Conservation (phyloP, 331 rosid genomes). For the Prunus yedoensis region DNA sequence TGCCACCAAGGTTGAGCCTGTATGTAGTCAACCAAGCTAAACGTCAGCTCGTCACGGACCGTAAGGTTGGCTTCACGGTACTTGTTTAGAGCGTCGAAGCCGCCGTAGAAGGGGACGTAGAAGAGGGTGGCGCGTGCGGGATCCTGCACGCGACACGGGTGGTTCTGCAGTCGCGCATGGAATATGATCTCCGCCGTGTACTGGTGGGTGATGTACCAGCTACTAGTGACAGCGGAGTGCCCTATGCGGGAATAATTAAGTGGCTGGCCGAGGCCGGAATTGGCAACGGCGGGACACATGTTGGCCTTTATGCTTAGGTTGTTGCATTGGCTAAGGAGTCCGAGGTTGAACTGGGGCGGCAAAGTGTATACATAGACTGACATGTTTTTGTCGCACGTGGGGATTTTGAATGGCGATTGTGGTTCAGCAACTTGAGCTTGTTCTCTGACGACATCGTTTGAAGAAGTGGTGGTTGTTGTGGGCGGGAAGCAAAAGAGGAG, state of each 20-base stretch:
- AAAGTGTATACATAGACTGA: slow-evolving; percentile 59
- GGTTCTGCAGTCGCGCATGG: slow-evolving; percentile 77
- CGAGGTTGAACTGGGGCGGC: slow-evolving; percentile 65
- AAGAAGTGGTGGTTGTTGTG: not conserved
- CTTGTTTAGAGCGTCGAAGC: slow-evolving; percentile 69
- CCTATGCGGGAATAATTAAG: slow-evolving; percentile 14
- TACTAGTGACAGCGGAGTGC: not conserved
- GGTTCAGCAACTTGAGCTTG: not conserved
- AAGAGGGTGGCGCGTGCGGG: slow-evolving; percentile 54
- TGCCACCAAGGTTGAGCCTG: slow-evolving; percentile 39
- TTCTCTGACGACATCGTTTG: not conserved
- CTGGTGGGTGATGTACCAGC: slow-evolving; percentile 82
- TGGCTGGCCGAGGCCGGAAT: slow-evolving; percentile 72
- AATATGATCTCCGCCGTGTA: slow-evolving; percentile 83
- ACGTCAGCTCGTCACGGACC: slow-evolving; percentile 53
- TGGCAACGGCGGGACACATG: slow-evolving; percentile 85
- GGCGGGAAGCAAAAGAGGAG: slow-evolving; percentile 3
- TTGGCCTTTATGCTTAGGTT: slow-evolving; percentile 65
- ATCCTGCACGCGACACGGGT: slow-evolving; percentile 68
- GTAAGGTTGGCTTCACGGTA: slow-evolving; percentile 53
- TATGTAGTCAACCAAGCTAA: slow-evolving; percentile 32
- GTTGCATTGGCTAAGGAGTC: slow-evolving; percentile 49
- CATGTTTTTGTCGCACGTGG: slow-evolving; percentile 31
- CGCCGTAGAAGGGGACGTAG: slow-evolving; percentile 86
- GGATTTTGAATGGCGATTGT: not conserved